phyloP scores from a whole-genome alignment of 257 asterid species.

The Plantago ovata region DNA sequence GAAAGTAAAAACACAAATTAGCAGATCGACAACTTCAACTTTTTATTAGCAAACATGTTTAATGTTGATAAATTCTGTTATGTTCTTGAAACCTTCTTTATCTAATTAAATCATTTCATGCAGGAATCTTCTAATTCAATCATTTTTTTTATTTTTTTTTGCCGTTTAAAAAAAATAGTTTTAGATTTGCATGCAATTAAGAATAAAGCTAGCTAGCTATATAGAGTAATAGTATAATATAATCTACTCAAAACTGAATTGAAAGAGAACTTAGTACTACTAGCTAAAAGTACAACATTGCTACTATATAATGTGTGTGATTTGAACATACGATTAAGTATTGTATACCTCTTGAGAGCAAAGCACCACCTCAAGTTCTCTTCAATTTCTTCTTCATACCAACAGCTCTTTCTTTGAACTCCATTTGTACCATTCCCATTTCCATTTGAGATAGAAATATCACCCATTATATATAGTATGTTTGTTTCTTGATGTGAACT shows the following conservation, averaged over 20 bases:
- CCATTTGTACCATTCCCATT: constrained; percentile 37
- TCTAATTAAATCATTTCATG: too few relatives aligned
- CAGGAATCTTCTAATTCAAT: too few relatives aligned
- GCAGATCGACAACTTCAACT: constrained; percentile 16
- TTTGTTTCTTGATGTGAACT: background rate
- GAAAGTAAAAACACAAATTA: constrained; percentile 6
- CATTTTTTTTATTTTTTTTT: too few relatives aligned
- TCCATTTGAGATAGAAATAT: constrained; percentile 52
- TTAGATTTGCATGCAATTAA: too few relatives aligned
- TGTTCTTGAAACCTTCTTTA: background rate
- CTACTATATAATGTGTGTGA: too few relatives aligned
- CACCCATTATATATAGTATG: constrained; percentile 66
- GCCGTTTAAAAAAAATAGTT: too few relatives aligned
- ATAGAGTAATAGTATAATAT: too few relatives aligned
- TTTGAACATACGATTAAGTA: background rate
- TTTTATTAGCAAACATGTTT: constrained; percentile 11
- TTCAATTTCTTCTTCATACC: constrained; percentile 98
- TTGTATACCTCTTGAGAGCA: constrained; percentile 84
- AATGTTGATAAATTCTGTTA: constrained; percentile 16
- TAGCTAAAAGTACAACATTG: too few relatives aligned
- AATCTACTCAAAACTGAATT: too few relatives aligned
- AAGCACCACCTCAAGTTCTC: constrained; percentile 93
- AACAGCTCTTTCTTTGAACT: constrained; percentile 81
- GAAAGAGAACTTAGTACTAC: too few relatives aligned
- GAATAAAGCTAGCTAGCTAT: too few relatives aligned